phyloP scores from a whole-genome alignment of 1,139 yeast species.

The Saccharomyces hybrid region DNA sequence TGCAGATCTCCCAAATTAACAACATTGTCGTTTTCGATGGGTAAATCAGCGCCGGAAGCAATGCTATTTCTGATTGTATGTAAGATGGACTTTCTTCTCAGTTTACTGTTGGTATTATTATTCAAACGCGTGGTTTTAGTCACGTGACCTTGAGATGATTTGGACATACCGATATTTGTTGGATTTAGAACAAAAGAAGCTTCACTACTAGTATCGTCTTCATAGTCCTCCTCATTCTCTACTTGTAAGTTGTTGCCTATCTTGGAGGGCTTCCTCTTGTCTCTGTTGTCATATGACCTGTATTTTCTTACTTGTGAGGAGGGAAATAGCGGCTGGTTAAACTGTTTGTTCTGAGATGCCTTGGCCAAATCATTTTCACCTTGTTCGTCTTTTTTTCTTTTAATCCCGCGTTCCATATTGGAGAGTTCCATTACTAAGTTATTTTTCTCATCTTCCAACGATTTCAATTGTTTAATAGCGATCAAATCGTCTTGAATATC shows the following conservation, averaged over 20 bases:
- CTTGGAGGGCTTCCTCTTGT: neutral
- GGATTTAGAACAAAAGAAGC: constrained; percentile 32
- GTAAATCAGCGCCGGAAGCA: constrained; percentile 13
- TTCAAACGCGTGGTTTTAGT: neutral
- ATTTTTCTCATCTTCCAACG: constrained; percentile 17
- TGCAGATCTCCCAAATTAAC: neutral
- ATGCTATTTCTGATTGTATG: constrained; percentile 29
- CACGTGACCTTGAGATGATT: constrained; percentile 2
- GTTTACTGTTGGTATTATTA: constrained; percentile 10
- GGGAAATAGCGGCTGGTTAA: constrained; percentile 10
- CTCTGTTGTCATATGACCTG: neutral
- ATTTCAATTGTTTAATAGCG: constrained; percentile 15
- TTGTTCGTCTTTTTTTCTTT: neutral
- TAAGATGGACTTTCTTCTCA: constrained; percentile 29
- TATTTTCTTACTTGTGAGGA: constrained; percentile 1
- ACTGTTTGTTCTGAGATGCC: constrained; percentile 1
- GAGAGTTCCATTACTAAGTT: constrained; percentile 13
- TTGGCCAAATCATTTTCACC: neutral
- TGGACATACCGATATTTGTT: constrained; percentile 6
- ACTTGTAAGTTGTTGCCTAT: neutral
- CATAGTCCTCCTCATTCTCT: constrained; percentile 9
- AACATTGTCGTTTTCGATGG: neutral
- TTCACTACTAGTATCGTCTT: constrained; percentile 30
- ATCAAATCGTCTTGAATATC: constrained; percentile 23
- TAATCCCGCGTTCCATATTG: constrained; percentile 6